Conservation (phyloP, 352 stramenopile species). For the Pythium grandisporangium region DNA sequence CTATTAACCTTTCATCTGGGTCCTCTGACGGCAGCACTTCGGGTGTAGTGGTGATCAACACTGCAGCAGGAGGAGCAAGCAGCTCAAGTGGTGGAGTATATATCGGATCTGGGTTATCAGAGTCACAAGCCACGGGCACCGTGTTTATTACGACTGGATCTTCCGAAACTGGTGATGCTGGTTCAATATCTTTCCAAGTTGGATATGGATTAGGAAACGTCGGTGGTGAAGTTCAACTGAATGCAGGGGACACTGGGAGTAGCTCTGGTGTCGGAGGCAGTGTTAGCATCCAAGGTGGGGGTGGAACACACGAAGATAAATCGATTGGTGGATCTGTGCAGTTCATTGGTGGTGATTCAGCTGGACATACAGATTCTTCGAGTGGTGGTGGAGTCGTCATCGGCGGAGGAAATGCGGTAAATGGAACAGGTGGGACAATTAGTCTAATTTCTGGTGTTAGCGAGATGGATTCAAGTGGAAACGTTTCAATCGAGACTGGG, state of each 20-base stretch:
- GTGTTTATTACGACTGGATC: slow-evolving; percentile 32
- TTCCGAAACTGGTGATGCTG: slow-evolving; percentile 21
- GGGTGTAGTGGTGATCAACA: slow-evolving; percentile 31
- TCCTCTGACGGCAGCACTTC: slow-evolving; percentile 25
- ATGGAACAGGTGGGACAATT: slow-evolving; percentile 32
- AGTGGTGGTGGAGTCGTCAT: slow-evolving; percentile 27
- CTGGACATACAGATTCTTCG: slow-evolving; percentile 9
- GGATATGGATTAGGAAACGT: slow-evolving; percentile 1
- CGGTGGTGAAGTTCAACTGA: slow-evolving; percentile 4
- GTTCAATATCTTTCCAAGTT: slow-evolving; percentile 24
- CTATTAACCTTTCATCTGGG: slow-evolving; percentile 33
- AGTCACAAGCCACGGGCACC: slow-evolving; percentile 22
- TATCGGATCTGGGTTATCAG: slow-evolving; percentile 39
- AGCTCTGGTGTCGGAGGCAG: slow-evolving; percentile 15
- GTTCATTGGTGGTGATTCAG: slow-evolving; percentile 28
- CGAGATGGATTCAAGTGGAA: slow-evolving; percentile 20
- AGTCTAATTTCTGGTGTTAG: slow-evolving; percentile 35
- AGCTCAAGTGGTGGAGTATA: slow-evolving; percentile 30
- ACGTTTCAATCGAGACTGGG: slow-evolving; percentile 20
- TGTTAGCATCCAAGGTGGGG: slow-evolving; percentile 14
- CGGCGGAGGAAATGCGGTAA: slow-evolving; percentile 28
- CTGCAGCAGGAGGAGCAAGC: slow-evolving; percentile 17
- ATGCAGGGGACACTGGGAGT: slow-evolving; percentile 10
- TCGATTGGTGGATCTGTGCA: slow-evolving; percentile 34
- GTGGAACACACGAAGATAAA: slow-evolving; percentile 15